Evolutionary conservation across 208 protist species (phyloP).

Genomic region (Porcisia deanei): DNA sequence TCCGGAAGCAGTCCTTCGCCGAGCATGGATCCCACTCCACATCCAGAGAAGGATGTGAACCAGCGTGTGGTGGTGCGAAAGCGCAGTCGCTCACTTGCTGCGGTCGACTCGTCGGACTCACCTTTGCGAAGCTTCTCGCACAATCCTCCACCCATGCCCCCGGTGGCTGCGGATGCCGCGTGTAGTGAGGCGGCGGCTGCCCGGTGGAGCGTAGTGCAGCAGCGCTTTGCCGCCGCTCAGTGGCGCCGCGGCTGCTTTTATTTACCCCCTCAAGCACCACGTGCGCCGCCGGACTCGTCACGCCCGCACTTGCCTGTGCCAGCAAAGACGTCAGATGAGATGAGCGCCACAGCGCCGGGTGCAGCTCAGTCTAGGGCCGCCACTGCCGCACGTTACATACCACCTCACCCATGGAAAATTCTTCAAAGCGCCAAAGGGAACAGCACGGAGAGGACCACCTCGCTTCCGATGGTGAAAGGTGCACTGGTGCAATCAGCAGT

Average conservation of each 20-base stretch:
- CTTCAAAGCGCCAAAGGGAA: constrained; percentile 2
- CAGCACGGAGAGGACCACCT: neutral
- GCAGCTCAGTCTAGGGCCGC: neutral
- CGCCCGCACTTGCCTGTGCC: neutral
- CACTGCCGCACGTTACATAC: constrained; percentile 3
- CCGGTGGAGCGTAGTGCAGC: neutral
- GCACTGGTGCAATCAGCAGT: neutral
- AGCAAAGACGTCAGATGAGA: neutral
- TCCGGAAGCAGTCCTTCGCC: neutral
- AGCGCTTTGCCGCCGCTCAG: constrained; percentile 17
- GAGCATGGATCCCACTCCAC: neutral
- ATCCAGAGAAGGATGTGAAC: neutral
- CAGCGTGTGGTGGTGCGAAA: neutral
- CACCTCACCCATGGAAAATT: constrained; percentile 26
- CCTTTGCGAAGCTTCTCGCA: neutral
- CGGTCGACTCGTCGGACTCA: neutral
- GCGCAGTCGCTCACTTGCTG: constrained; percentile 6
- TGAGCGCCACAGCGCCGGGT: neutral
- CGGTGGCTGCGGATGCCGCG: neutral
- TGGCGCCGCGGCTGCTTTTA: constrained; percentile 27
- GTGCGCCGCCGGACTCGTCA: neutral
- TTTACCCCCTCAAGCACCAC: neutral
- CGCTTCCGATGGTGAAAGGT: neutral
- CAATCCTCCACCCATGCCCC: neutral
- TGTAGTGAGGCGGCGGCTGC: too few species aligned